Evolutionary conservation across 805 yeast genomes (phyloP).

Genomic region (Saturnispora quitensis): DNA sequence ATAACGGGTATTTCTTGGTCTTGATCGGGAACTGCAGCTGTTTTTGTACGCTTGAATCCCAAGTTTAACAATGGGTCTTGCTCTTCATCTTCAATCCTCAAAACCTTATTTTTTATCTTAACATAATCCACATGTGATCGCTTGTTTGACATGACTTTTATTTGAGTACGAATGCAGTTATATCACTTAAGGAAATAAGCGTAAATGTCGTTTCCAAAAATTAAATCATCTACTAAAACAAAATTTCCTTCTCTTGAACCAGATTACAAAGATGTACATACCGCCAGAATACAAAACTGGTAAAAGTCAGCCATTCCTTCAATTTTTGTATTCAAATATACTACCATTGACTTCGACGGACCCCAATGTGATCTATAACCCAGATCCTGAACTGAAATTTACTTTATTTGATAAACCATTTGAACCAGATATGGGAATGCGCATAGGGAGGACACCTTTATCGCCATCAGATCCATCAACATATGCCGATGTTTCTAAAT

Average conservation of each 20-base stretch:
- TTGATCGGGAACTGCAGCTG: slow-evolving; percentile 48
- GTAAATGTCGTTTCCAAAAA: background rate
- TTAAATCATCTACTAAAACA: background rate
- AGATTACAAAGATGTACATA: slow-evolving; percentile 21
- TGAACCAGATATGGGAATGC: slow-evolving; percentile 24
- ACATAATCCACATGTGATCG: slow-evolving; percentile 8
- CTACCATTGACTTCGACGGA: slow-evolving; percentile 29
- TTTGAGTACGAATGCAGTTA: background rate
- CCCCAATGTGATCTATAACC: slow-evolving; percentile 25
- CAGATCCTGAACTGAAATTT: slow-evolving; percentile 26
- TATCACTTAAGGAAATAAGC: background rate
- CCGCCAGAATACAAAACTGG: slow-evolving; percentile 24
- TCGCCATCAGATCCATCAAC: slow-evolving; percentile 38
- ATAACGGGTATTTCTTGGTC: slow-evolving; percentile 55
- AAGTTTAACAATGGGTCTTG: slow-evolving; percentile 86
- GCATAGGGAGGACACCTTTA: slow-evolving; percentile 31
- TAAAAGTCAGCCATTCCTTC: slow-evolving; percentile 22
- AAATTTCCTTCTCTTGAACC: background rate
- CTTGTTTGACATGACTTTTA: background rate
- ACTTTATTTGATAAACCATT: slow-evolving; percentile 26
- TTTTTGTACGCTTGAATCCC: slow-evolving; percentile 59
- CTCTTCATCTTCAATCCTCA: slow-evolving; percentile 58
- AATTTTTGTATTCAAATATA: slow-evolving; percentile 22
- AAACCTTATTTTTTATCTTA: slow-evolving; percentile 34
- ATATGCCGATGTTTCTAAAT: slow-evolving; percentile 43